These are phyloP conservation scores for Psophocarpus tetragonolobus DNA, from an alignment of 306 rosid species.

Conservation along the genomic window DNA sequence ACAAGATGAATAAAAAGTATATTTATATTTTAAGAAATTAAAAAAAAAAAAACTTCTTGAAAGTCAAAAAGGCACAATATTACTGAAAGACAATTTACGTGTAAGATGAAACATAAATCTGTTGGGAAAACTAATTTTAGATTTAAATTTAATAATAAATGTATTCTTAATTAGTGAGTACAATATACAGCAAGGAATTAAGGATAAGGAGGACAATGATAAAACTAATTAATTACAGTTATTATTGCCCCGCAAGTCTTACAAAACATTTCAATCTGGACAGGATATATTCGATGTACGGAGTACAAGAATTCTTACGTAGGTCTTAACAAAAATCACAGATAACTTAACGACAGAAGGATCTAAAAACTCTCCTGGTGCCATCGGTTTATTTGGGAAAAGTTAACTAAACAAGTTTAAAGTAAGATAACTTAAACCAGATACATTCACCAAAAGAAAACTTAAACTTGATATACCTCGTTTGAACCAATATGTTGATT, in stretches of 20 bases:
- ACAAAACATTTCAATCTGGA: neutral
- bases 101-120: neutral
- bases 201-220: neutral
- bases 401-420: neutral
- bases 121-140: neutral
- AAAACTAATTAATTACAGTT: neutral
- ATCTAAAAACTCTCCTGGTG: neutral
- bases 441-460: no score
- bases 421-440: neutral
- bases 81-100: neutral
- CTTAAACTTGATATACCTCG: no score
- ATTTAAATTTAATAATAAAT: neutral
- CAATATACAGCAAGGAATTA: neutral
- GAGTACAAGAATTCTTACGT: neutral
- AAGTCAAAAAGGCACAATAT: neutral
- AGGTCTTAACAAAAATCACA: neutral
- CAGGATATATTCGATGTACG: neutral
- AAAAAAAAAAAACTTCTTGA: neutral
- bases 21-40: neutral
- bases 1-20: no score
- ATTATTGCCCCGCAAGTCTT: neutral
- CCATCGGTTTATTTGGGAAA: neutral
- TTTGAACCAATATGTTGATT: neutral
- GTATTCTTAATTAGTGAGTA: neutral
- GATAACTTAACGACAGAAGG: neutral